Evolutionary conservation across 2,329 filamentous ascomycete genomes (phyloP).

Genomic region (Aureobasidium uvarum): DNA sequence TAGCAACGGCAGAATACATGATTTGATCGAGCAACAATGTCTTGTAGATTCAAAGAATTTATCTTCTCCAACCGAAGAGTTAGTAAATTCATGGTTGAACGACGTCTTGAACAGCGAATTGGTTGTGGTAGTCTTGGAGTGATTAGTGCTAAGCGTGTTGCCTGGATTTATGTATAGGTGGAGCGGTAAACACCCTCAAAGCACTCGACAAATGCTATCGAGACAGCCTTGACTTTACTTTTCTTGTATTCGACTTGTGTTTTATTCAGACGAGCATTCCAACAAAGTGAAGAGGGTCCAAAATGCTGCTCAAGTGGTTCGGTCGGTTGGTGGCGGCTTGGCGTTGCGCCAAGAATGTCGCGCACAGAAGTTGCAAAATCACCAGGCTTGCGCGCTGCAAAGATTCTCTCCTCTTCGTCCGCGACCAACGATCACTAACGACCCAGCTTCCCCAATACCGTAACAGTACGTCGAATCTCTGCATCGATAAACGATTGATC

Average conservation of each 20-base stretch:
- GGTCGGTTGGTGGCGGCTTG: constrained; percentile 16
- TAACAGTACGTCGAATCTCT: constrained; percentile 19
- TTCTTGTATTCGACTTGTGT: background rate
- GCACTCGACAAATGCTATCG: background rate
- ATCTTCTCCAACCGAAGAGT: no score
- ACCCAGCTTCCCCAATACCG: constrained; percentile 21
- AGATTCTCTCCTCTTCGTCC: constrained; percentile 2
- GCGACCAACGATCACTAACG: constrained; percentile 24
- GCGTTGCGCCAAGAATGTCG: constrained; percentile 7
- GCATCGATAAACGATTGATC: background rate
- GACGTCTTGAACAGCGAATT: background rate
- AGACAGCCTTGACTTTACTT: background rate
- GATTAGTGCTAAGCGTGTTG: no score
- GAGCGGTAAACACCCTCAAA: background rate
- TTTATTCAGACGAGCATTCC: background rate
- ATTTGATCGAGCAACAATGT: background rate
- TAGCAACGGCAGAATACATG: background rate
- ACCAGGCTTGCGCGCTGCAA: background rate
- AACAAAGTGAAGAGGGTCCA: background rate
- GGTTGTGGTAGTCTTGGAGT: no score
- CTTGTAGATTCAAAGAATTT: background rate
- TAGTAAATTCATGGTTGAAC: background rate
- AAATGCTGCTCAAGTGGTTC: background rate
- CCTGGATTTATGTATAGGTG: no score
- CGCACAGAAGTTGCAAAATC: background rate